Evolutionary conservation across 1,284 basidiomycete genomes (phyloP).

Genomic region (Ganoderma meredithae): DNA sequence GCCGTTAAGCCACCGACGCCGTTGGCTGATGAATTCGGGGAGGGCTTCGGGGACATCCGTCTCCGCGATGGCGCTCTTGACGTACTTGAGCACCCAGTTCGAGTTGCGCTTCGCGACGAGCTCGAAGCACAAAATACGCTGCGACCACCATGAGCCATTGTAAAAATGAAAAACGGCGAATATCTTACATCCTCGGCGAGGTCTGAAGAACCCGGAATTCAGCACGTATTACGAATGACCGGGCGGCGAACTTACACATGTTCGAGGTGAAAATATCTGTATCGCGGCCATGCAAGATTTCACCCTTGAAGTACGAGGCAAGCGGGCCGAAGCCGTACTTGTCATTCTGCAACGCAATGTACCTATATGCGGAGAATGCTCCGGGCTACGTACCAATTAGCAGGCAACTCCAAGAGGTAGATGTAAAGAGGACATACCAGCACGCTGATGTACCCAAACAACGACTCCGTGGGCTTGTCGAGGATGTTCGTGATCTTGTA

Average conservation of each 20-base stretch:
- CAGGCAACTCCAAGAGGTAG: neutral
- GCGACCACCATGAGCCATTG: constrained; percentile 19
- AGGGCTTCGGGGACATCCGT: constrained; percentile 96
- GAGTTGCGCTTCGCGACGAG: constrained; percentile 91
- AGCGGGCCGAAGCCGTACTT: constrained; percentile 87
- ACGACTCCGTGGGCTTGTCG: constrained; percentile 93
- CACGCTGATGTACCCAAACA: constrained; percentile 93
- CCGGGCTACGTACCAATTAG: constrained; percentile 68
- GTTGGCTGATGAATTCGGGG: constrained; percentile 94
- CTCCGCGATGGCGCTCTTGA: constrained; percentile 94
- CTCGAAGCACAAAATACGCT: constrained; percentile 98
- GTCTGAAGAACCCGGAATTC: constrained; percentile 52
- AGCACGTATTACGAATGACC: constrained; percentile 11
- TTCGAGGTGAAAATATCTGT: constrained; percentile 96
- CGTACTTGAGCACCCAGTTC: constrained; percentile 95
- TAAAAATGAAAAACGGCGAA: neutral
- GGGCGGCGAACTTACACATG: constrained; percentile 69
- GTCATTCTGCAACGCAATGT: constrained; percentile 92
- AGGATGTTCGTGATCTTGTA: constrained; percentile 94
- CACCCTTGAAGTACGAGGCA: constrained; percentile 97
- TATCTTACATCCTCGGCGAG: constrained; percentile 82
- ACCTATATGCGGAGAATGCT: constrained; percentile 94
- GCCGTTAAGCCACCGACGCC: constrained; percentile 95
- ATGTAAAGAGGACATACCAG: constrained; percentile 52
- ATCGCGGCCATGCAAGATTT: constrained; percentile 88